phyloP scores from a whole-genome alignment of 2,329 filamentous ascomycete genomes.

The Sordariomycetes sp. region DNA sequence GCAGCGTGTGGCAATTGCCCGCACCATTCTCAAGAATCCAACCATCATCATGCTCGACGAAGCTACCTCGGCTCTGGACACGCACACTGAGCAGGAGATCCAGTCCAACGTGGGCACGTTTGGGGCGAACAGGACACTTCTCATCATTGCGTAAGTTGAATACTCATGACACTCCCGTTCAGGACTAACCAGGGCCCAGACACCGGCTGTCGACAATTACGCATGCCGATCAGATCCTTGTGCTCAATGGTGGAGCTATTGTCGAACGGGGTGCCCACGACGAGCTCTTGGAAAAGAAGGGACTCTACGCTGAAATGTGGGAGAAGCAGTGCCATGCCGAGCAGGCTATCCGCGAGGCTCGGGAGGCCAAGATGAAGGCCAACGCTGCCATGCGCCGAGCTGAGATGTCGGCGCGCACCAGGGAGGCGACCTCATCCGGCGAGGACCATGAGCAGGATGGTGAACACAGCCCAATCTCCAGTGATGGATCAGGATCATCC shows the following conservation, averaged over 20 bases:
- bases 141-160: slow-evolving; percentile 86
- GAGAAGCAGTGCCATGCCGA: slow-evolving; percentile 77
- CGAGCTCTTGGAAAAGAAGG: slow-evolving; percentile 60
- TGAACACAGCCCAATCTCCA: no score
- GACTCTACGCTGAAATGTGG: slow-evolving; percentile 81
- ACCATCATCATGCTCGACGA: slow-evolving; percentile 90
- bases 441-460: no score
- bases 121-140: slow-evolving; percentile 77
- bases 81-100: slow-evolving; percentile 87
- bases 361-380: slow-evolving; percentile 24
- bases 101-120: slow-evolving; percentile 77
- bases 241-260: slow-evolving; percentile 68
- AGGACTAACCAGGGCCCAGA: slow-evolving; percentile 23
- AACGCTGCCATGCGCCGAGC: no score
- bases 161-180: no score
- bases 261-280: slow-evolving; percentile 72
- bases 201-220: slow-evolving; percentile 82
- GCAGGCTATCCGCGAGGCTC: slow-evolving; percentile 38
- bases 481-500: no score
- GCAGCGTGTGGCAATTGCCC: slow-evolving; percentile 86
- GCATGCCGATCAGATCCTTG: slow-evolving; percentile 76
- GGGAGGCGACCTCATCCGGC: no score
- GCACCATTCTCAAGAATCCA: slow-evolving; percentile 86
- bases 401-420: no score
- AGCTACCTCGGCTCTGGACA: slow-evolving; percentile 84